Percentiles rank a stretch among this genome's conserved stretches.
These are phyloP conservation scores for Nowakowskiella sp. DNA, from an alignment of 192 early-diverging fungal genomes.

Conservation along the genomic window DNA sequence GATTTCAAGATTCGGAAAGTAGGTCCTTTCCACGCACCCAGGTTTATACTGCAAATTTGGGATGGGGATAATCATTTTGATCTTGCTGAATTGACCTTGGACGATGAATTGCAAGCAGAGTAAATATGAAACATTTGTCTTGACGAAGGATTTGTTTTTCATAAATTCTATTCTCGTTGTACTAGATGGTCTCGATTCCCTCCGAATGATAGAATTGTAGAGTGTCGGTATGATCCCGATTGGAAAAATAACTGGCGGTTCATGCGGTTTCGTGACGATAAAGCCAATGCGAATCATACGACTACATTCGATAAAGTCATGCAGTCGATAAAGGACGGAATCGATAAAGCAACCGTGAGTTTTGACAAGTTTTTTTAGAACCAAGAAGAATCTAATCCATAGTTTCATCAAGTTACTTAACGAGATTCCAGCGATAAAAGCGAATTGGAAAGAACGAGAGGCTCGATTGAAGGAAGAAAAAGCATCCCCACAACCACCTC, in stretches of 20 bases:
- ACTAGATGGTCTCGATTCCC: slow-evolving; percentile 23
- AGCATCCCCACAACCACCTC: too few relatives aligned
- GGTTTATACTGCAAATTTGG: slow-evolving; percentile 13
- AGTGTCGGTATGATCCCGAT: slow-evolving; percentile 49
- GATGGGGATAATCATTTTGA: slow-evolving; percentile 23
- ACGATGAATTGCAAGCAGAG: slow-evolving; percentile 19
- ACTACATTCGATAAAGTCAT: slow-evolving; percentile 40
- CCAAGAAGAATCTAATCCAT: too few relatives aligned
- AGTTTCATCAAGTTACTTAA: slow-evolving; percentile 14
- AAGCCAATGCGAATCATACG: slow-evolving; percentile 42
- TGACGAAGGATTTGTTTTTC: neutral
- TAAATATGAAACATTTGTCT: slow-evolving; percentile 3
- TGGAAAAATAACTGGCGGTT: slow-evolving; percentile 46
- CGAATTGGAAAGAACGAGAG: slow-evolving; percentile 7
- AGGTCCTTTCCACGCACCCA: slow-evolving; percentile 16
- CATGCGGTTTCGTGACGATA: slow-evolving; percentile 46
- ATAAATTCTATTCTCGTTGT: neutral
- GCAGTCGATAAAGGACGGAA: slow-evolving; percentile 41
- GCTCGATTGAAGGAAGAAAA: slow-evolving; percentile 1
- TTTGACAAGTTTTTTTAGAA: neutral
- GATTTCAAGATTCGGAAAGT: slow-evolving; percentile 42
- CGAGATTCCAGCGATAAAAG: neutral
- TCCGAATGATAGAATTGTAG: slow-evolving; percentile 36
- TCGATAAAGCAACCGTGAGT: slow-evolving; percentile 27
- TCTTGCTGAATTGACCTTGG: slow-evolving; percentile 29